phyloP scores from a whole-genome alignment of 305 asterid species.

The Rubia tinctorum region DNA sequence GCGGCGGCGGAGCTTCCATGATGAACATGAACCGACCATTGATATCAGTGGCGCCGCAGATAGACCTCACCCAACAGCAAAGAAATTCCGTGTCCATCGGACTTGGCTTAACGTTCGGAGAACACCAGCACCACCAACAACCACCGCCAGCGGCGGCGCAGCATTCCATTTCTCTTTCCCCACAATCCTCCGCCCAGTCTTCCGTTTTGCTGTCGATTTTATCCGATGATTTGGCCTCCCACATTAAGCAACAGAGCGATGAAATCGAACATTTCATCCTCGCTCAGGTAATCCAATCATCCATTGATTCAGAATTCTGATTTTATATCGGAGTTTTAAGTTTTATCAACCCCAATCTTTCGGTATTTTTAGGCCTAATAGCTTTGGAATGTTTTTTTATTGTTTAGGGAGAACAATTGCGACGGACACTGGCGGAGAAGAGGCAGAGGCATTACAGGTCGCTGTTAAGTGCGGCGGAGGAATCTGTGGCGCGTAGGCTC shows the following conservation, averaged over 20 bases:
- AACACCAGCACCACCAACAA: constrained; percentile 25
- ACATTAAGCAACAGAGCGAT: constrained; percentile 32
- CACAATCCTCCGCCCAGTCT: constrained; percentile 38
- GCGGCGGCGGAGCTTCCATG: constrained; percentile 13
- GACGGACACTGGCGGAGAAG: constrained; percentile 36
- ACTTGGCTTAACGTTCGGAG: constrained; percentile 35
- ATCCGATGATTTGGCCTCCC: constrained; percentile 35
- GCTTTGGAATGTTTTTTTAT: neutral
- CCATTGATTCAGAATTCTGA: no score
- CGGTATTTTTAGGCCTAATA: neutral
- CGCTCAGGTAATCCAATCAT: constrained; percentile 27
- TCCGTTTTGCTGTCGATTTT: constrained; percentile 26
- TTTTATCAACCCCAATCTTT: no score
- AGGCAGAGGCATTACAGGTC: constrained; percentile 30
- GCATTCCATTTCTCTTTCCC: constrained; percentile 28
- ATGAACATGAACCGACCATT: constrained; percentile 15
- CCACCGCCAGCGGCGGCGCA: constrained; percentile 20
- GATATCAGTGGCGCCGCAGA: constrained; percentile 25
- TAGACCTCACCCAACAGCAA: constrained; percentile 31
- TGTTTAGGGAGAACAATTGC: constrained; percentile 34
- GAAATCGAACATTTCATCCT: constrained; percentile 40
- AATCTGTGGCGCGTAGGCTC: constrained; percentile 26
- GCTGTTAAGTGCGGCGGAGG: constrained; percentile 31
- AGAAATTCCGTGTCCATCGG: constrained; percentile 35
- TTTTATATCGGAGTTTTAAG: no score